phyloP scores from a whole-genome alignment of 1,284 basidiomycete genomes.

The Ceratobasidium sp. region DNA sequence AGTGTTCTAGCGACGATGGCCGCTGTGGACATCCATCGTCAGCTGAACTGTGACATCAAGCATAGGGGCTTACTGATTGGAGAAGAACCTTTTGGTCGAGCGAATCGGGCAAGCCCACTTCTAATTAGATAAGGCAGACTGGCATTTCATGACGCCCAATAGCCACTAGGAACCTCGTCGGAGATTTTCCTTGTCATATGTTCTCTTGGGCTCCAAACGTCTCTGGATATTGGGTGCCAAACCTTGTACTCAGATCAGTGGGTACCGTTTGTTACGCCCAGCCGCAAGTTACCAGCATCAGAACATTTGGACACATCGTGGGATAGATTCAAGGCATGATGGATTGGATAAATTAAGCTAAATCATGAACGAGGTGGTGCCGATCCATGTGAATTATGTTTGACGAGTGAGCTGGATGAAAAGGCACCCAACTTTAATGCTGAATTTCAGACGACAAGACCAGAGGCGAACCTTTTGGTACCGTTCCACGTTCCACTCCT shows the following conservation, averaged over 20 bases:
- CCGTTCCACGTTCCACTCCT: conserved; percentile 54
- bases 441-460: neutral
- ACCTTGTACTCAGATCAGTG: neutral
- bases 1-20: neutral
- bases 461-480: conserved; percentile 30
- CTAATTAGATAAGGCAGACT: neutral
- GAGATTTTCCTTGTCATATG: neutral
- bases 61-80: neutral
- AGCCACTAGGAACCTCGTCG: neutral
- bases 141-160: neutral
- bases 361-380: neutral
- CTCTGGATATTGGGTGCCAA: neutral
- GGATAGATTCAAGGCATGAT: neutral
- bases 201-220: neutral
- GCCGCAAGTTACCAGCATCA: neutral
- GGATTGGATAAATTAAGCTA: neutral
- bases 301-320: neutral
- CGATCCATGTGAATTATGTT: neutral
- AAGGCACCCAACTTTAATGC: neutral
- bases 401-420: neutral
- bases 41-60: neutral
- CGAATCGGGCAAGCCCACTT: neutral
- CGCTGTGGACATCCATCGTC: neutral
- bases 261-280: neutral
- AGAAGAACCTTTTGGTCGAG: neutral